Base-by-base conservation (phyloP, 352 stramenopile genomes). In the Phytophthora lateralis region DNA sequence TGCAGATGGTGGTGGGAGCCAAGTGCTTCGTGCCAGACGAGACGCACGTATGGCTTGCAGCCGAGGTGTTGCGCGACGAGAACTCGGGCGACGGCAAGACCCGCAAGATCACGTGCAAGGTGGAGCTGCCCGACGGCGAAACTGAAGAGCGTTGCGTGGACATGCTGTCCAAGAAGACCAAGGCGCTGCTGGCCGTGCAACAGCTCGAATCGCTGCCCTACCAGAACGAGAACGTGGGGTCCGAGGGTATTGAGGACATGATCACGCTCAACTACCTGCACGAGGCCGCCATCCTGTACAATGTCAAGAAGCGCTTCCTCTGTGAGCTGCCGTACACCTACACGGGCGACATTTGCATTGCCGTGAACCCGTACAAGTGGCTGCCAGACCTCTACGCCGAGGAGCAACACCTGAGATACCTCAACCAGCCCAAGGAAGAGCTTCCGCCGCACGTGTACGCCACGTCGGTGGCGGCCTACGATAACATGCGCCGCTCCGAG, bases 341-440 rank as follows among this genome's bases (percentile, higher is more conserved):
- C 69, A 98, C 97, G 26, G 95, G 96, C n/a, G 94, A 98, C 47
- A 98, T 99, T 67, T 93, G 98, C 44, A 97, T 99, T 61, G 96
- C 97, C 2, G 88, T 98, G 45, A 99, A 99, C 74, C 97, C 96
- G n/a, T 99, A 98, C 70, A 89, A 96, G 69, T 96, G 89, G 88
- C 80, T 96, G 27, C 76, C 82, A 0, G 84, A 95, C 38, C 69
- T 97, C 11, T 97, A 97, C 65, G 76, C 73, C 0, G 88, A 97
- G 48, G 83, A 93, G 48, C 66, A 82, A 47, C 81, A 95, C 46
- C 55, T 76, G 14, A 73, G 79, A 32, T 97, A 97, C 66, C 56
- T 93, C 42, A 80, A 85, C 39, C 64, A 83, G 26, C 80, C 81
- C 41, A 85, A 85, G 46, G 85, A 95, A 49, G 85, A 91, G 64